Evolutionary conservation across 202 grass and related monocot species (phyloP).

Genomic region (Musa balbisiana): DNA sequence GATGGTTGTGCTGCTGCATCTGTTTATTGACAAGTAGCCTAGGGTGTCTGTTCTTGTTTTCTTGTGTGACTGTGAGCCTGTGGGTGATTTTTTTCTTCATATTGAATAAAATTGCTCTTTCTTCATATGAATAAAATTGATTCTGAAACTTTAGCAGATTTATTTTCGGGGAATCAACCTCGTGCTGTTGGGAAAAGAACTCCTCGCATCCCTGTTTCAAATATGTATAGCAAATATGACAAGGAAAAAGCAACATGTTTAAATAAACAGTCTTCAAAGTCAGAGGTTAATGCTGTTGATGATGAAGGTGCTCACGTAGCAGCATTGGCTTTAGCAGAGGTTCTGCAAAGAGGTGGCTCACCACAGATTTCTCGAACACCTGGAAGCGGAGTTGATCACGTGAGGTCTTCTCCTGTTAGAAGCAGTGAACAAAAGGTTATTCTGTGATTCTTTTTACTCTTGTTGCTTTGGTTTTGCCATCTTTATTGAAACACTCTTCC

Average conservation of each 20-base stretch:
- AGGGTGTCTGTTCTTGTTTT: not conserved
- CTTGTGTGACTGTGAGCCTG: not conserved
- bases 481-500: slow-evolving; percentile 16
- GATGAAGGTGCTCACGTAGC: slow-evolving; percentile 90
- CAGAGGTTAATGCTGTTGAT: slow-evolving; percentile 47
- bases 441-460: slow-evolving; percentile 14
- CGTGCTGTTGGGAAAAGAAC: slow-evolving; percentile 98
- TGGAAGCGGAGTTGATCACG: slow-evolving; percentile 43
- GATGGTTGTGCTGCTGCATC: too few species aligned
- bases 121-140: not conserved
- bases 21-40: too few species aligned
- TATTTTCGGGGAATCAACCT: slow-evolving; percentile 61
- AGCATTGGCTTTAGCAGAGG: slow-evolving; percentile 83
- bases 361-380: slow-evolving; percentile 73
- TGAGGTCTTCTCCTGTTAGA: slow-evolving; percentile 51
- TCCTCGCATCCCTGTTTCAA: slow-evolving; percentile 74
- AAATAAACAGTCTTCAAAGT: slow-evolving; percentile 44
- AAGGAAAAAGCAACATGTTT: slow-evolving; percentile 23
- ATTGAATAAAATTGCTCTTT: too few species aligned
- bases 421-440: slow-evolving; percentile 62
- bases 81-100: not conserved
- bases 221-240: slow-evolving; percentile 65
- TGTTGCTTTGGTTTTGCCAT: not conserved
- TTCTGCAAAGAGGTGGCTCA: slow-evolving; percentile 79
- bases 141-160: slow-evolving; percentile 47